Percentiles rank a stretch among this genome's conserved stretches.
These are phyloP conservation scores for Cutaneotrichosporon sp. DNA, from an alignment of 1,284 basidiomycete species.

Conservation along the genomic window DNA sequence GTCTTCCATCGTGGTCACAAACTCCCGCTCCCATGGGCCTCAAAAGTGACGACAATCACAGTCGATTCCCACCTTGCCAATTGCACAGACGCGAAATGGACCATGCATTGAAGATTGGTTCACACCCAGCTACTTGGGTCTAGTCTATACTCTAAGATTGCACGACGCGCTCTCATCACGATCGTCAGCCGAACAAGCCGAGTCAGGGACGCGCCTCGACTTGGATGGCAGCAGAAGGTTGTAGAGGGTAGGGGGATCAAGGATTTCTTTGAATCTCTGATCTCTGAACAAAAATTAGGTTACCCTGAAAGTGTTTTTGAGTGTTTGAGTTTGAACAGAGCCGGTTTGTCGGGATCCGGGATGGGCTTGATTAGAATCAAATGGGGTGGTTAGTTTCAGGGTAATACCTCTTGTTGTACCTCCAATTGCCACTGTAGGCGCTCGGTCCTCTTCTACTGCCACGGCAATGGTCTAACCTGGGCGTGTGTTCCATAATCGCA, in stretches of 20 bases:
- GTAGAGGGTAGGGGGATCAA: background rate
- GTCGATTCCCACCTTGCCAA: background rate
- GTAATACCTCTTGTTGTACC: no score
- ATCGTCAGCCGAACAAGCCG: background rate
- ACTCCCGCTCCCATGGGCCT: background rate
- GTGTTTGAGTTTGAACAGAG: slow-evolving; percentile 1
- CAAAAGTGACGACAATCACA: background rate
- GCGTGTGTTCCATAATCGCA: no score
- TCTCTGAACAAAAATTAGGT: background rate
- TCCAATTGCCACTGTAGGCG: no score
- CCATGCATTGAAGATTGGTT: background rate
- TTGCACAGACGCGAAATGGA: background rate
- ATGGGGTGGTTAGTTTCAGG: no score
- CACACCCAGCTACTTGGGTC: background rate
- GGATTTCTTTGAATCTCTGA: background rate
- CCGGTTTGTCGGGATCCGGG: background rate
- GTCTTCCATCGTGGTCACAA: background rate
- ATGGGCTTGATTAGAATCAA: no score
- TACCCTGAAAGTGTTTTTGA: background rate
- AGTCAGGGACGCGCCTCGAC: background rate
- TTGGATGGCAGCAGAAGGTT: background rate
- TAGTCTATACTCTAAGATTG: background rate
- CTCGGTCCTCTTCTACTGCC: no score
- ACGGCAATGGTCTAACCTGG: no score
- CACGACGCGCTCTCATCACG: background rate